phyloP scores from a whole-genome alignment of 164 flowering plant genomes.

The Aristolochia fimbriata region DNA sequence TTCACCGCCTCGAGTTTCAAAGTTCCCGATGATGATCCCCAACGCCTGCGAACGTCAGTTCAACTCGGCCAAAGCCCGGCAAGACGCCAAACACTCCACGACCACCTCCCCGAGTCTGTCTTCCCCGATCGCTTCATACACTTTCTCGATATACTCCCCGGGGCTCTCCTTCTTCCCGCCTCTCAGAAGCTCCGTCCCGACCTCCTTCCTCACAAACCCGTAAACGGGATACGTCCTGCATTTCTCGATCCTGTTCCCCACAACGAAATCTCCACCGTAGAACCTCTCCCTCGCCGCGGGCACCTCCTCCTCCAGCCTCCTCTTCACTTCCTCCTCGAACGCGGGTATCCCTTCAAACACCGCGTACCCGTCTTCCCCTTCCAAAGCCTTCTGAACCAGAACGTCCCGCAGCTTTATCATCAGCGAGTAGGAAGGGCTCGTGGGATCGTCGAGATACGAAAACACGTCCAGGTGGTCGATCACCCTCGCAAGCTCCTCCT shows the following conservation, averaged over 20 bases:
- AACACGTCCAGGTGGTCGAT: constrained; percentile 31
- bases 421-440: constrained; percentile 24
- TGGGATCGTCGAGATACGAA: constrained; percentile 40
- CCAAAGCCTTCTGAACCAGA: constrained; percentile 26
- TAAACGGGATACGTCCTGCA: constrained; percentile 43
- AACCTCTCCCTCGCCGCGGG: constrained; percentile 26
- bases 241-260: constrained; percentile 30
- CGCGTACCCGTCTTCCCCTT: constrained; percentile 13
- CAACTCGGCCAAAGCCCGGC: constrained; percentile 19
- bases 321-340: constrained; percentile 30
- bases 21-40: no score
- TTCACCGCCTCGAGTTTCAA: no score
- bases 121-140: constrained; percentile 29
- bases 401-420: no score
- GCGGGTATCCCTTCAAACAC: constrained; percentile 33
- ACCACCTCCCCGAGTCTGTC: constrained; percentile 35
- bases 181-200: constrained; percentile 33
- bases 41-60: constrained; percentile 10
- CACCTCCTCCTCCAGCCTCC: constrained; percentile 18
- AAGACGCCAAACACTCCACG: constrained; percentile 24
- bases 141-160: constrained; percentile 46
- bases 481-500: constrained; percentile 34
- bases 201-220: constrained; percentile 27
- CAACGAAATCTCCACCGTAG: constrained; percentile 23
- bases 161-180: constrained; percentile 40